Percentiles rank a stretch among this genome's conserved stretches.
Evolutionary conservation across 176 grass and related monocot species (phyloP).

Genomic region (Avena atlantica): DNA sequence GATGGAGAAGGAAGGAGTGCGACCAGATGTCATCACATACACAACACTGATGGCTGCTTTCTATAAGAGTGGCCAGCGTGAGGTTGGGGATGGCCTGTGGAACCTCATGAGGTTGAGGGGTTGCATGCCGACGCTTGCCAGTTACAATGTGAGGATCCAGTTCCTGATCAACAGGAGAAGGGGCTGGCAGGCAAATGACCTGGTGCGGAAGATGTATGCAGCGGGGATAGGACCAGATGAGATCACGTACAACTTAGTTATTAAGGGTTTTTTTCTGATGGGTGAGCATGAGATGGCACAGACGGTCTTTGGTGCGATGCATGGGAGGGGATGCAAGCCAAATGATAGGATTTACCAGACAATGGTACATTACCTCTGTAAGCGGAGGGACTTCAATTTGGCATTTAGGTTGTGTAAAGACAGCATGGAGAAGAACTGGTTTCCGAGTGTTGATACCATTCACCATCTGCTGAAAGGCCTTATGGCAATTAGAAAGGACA

Average conservation of each 20-base stretch:
- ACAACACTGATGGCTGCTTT: constrained; percentile 79
- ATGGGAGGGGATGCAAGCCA: constrained; percentile 78
- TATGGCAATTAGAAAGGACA: constrained; percentile 65
- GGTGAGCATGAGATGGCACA: constrained; percentile 84
- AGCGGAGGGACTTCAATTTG: constrained; percentile 70
- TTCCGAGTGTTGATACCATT: constrained; percentile 66
- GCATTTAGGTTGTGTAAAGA: constrained; percentile 83
- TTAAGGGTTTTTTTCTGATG: constrained; percentile 93
- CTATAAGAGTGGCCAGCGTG: constrained; percentile 67
- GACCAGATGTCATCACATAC: constrained; percentile 82
- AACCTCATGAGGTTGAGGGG: constrained; percentile 89
- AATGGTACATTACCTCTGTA: constrained; percentile 93
- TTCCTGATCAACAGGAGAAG: constrained; percentile 70
- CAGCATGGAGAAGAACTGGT: constrained; percentile 89
- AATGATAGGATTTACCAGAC: constrained; percentile 89
- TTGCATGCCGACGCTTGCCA: constrained; percentile 70
- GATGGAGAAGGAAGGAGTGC: constrained; percentile 68
- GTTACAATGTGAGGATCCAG: constrained; percentile 97
- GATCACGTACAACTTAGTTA: constrained; percentile 87
- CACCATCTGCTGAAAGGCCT: constrained; percentile 75
- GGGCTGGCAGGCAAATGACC: constrained; percentile 75
- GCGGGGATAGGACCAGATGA: constrained; percentile 69
- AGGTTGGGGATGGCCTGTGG: constrained; percentile 88
- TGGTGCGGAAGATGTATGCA: constrained; percentile 65
- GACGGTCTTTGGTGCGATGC: constrained; percentile 69